Conservation (phyloP, 495 filamentous ascomycete species). For the Talaromyces nanjingensis region DNA sequence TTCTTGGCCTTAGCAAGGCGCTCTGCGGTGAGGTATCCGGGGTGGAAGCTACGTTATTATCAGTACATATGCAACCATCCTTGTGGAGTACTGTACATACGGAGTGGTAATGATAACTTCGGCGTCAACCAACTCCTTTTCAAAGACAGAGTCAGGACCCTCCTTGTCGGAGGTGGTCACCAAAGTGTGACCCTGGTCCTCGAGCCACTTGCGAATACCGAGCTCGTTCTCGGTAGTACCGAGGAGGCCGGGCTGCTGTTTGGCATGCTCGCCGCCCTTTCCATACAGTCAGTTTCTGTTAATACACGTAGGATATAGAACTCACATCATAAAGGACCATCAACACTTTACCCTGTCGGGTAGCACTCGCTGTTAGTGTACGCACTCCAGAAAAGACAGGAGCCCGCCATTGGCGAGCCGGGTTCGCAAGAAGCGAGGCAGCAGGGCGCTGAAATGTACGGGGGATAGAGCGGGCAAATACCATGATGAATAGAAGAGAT, state of each 20-base stretch:
- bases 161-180: slow-evolving; percentile 98
- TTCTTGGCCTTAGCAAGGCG: slow-evolving; percentile 98
- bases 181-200: slow-evolving; percentile 89
- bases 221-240: slow-evolving; percentile 98
- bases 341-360: slow-evolving; percentile 65
- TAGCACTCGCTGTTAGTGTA: slow-evolving; percentile 50
- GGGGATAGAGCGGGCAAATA: slow-evolving; percentile 58
- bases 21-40: slow-evolving; percentile 94
- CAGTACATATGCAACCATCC: neutral
- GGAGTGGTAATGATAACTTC: slow-evolving; percentile 99
- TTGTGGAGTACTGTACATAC: slow-evolving; percentile 44
- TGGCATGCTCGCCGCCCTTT: slow-evolving; percentile 61
- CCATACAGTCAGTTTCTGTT: too few species aligned
- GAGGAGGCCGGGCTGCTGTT: slow-evolving; percentile 75
- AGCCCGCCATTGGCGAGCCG: slow-evolving; percentile 31
- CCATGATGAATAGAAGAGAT: slow-evolving; percentile 47
- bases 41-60: slow-evolving; percentile 71
- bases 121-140: slow-evolving; percentile 90
- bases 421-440: slow-evolving; percentile 43
- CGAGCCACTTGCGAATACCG: slow-evolving; percentile 91
- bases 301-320: slow-evolving; percentile 6
- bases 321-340: slow-evolving; percentile 72
- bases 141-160: slow-evolving; percentile 85
- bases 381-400: slow-evolving; percentile 30
- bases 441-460: slow-evolving; percentile 52